Conservation (phyloP, 148 eudicot species). For the Diospyros kaki region DNA sequence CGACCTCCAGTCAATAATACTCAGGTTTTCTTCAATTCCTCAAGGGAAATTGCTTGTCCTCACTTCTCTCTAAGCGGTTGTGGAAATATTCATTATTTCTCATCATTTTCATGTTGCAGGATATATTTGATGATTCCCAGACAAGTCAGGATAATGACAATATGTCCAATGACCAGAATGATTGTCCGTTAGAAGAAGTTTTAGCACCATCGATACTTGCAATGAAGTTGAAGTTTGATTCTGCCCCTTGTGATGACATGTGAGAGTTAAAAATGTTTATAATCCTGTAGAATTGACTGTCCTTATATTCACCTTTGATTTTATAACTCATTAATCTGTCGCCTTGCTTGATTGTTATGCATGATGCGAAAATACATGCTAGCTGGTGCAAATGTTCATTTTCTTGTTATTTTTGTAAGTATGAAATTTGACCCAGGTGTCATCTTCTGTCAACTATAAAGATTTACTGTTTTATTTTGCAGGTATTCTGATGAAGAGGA, state of each 20-base stretch:
- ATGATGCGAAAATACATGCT: background rate
- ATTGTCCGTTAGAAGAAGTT: constrained; percentile 45
- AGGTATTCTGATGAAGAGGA: constrained; percentile 82
- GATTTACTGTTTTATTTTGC: constrained; percentile 15
- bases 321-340: background rate
- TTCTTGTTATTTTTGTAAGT: background rate
- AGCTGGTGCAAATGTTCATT: background rate
- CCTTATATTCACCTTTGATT: background rate
- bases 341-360: background rate
- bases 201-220: constrained; percentile 63
- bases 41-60: background rate
- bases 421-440: background rate
- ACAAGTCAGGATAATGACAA: constrained; percentile 33
- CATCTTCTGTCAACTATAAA: background rate
- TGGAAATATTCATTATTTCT: background rate
- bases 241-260: constrained; percentile 68
- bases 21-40: constrained; percentile 42
- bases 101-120: constrained; percentile 38
- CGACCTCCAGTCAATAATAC: constrained; percentile 72
- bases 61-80: background rate
- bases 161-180: constrained; percentile 26
- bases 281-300: constrained; percentile 3
- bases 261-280: constrained; percentile 25
- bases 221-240: constrained; percentile 72
- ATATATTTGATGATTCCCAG: constrained; percentile 63